Conservation (phyloP, 352 stramenopile species). For the Globisporangium nagaii region DNA sequence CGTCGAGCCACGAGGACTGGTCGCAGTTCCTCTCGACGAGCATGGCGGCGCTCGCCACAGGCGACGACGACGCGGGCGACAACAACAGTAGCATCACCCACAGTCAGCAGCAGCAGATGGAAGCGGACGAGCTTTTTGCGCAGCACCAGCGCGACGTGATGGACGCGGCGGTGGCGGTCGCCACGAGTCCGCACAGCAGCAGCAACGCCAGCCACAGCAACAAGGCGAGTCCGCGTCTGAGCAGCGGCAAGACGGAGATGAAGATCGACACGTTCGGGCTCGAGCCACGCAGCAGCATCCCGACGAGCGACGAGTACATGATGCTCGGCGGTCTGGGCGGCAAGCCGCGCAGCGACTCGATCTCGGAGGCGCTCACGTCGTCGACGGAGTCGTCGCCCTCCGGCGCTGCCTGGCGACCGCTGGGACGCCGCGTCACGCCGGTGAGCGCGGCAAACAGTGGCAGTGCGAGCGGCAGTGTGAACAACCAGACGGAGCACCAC, state of each 20-base stretch:
- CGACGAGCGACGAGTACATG: constrained; percentile 10
- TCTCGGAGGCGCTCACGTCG: constrained; percentile 30
- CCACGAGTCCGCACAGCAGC: constrained; percentile 7
- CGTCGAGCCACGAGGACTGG: constrained; percentile 46
- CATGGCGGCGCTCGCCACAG: constrained; percentile 48
- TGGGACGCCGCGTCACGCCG: constrained; percentile 36
- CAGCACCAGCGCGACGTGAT: constrained; percentile 16
- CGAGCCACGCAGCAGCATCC: not conserved
- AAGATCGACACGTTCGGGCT: constrained; percentile 15
- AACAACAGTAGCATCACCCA: not conserved
- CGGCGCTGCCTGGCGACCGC: constrained; percentile 33
- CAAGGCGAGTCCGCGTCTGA: too few relatives aligned
- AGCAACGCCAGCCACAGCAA: not conserved
- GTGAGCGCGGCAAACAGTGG: constrained; percentile 8
- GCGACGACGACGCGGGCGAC: constrained; percentile 16
- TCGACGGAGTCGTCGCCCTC: constrained; percentile 29
- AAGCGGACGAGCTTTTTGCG: constrained; percentile 13
- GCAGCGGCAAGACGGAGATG: not conserved
- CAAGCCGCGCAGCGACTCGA: constrained; percentile 40
- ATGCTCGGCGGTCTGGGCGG: not conserved
- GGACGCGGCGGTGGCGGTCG: constrained; percentile 12
- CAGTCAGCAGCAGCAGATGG: not conserved
- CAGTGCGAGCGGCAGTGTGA: not conserved
- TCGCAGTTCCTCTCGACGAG: constrained; percentile 58
- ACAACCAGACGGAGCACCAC: constrained; percentile 20